These are phyloP conservation scores for Takashimella koratensis DNA, from an alignment of 1,284 basidiomycete genomes.

Conservation along the genomic window DNA sequence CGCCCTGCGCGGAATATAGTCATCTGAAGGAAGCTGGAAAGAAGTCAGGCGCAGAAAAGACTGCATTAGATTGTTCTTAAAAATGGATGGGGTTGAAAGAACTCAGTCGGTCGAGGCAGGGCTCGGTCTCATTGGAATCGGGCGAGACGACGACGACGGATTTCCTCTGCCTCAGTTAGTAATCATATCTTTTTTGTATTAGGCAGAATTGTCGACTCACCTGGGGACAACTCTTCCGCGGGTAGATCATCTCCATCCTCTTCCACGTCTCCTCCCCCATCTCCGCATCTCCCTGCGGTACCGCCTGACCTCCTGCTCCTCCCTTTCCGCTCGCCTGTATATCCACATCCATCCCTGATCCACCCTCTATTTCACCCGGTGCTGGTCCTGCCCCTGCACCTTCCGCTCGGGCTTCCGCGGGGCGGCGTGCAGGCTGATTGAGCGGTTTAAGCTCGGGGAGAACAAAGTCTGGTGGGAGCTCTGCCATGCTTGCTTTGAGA, in stretches of 20 bases:
- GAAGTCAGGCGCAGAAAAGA: too few species aligned
- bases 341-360: slow-evolving; percentile 10
- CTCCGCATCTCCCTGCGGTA: slow-evolving; percentile 1
- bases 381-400: background rate
- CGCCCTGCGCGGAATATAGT: too few species aligned
- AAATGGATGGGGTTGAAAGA: too few species aligned
- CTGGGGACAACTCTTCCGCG: slow-evolving; percentile 40
- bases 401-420: background rate
- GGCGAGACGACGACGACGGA: slow-evolving; percentile 69
- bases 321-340: slow-evolving; percentile 30
- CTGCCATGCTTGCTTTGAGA: slow-evolving; percentile 72
- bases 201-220: too few species aligned
- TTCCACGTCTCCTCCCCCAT: slow-evolving; percentile 26
- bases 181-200: too few species aligned
- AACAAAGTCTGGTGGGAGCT: slow-evolving; percentile 51
- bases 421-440: slow-evolving; percentile 22
- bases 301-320: too few species aligned
- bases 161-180: slow-evolving; percentile 73
- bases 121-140: slow-evolving; percentile 60
- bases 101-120: too few species aligned
- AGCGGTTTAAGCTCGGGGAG: slow-evolving; percentile 15
- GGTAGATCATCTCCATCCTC: slow-evolving; percentile 39
- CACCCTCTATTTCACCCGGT: background rate
- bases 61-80: too few species aligned
- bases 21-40: too few species aligned